Base-by-base conservation (phyloP, 768 basidiomycete species). In the Leccinum olivaceopallidum region DNA sequence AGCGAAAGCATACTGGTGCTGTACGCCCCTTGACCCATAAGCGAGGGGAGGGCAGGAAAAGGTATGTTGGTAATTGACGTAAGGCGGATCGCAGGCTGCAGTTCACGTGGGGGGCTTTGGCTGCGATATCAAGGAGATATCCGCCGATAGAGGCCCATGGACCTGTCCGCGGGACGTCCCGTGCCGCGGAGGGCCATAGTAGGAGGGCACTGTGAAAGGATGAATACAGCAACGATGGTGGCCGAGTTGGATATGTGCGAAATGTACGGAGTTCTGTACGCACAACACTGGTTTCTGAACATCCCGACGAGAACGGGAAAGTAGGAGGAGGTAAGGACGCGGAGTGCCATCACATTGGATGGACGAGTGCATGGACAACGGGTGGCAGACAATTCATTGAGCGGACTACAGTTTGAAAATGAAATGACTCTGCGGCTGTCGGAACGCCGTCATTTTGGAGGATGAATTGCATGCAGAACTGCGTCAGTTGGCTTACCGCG, bases 331-430 rank as follows among this genome's bases (percentile, higher is more conserved):
- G 58, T 18, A 20, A 57, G 48, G 57, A 53, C 56, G 56, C 53
- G 52, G 61, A 60, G 57, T 52, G 44, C 39, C 20, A 51, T 63
- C 52, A 67, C 37, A 49, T 55, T 56, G 63, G 61, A 60, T 53
- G 60, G 42, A 63, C 24, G 53, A 55, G 60, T 34, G 70, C 70
- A 65, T 63, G 71, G 60, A 58, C 48, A 59, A 71, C 51, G 67
- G 70, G 68, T 72, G 70, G 70, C 68, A 72, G 67, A 63, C 47
- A 64, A 69, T 72, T 63, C 66, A 71, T 66, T 59, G 49, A 64
- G 67, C 63, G 68, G 69, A 51, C 56, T 59, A 61, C 56, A 64
- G 57, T 44, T 59, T 59, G 56, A 60, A 44, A 70, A 70, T 72
- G 71, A 72, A 72, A 68, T 68, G 66, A 51, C 34, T 57, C 59